Conservation (phyloP, 2,329 filamentous ascomycete genomes). For the Ophiostoma sp. region DNA sequence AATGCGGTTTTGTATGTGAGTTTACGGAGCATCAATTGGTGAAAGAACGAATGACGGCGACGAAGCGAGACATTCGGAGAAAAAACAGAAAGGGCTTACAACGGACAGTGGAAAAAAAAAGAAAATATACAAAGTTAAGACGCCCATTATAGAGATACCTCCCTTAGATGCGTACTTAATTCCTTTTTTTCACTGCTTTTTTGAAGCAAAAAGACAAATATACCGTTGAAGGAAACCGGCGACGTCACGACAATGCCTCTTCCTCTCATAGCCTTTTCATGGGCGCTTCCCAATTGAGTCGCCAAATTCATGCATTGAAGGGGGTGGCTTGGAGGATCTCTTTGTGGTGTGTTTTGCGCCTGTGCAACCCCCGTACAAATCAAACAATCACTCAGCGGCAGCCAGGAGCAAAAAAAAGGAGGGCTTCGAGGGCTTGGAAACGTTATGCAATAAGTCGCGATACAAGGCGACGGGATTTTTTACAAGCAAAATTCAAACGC, state of each 20-base stretch:
- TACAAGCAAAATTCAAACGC: background rate
- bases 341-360: slow-evolving; percentile 7
- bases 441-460: slow-evolving; percentile 6
- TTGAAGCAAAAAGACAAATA: background rate
- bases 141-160: background rate
- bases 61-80: background rate
- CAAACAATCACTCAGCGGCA: background rate
- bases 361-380: slow-evolving; percentile 14
- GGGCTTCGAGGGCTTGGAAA: background rate
- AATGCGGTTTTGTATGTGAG: background rate
- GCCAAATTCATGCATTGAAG: slow-evolving; percentile 23
- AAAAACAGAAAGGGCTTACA: background rate
- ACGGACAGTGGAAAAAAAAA: background rate
- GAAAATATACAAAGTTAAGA: background rate
- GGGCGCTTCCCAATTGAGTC: background rate
- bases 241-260: background rate
- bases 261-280: background rate
- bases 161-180: background rate
- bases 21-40: background rate
- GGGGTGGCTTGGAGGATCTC: slow-evolving; percentile 23
- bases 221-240: background rate
- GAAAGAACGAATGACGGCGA: background rate
- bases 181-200: background rate
- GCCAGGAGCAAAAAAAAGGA: background rate
- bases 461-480: background rate